Percentiles rank a stretch among this genome's conserved stretches.
phyloP scores from a whole-genome alignment of 2,329 filamentous ascomycete species.

The Hypoxylon rubiginosum region DNA sequence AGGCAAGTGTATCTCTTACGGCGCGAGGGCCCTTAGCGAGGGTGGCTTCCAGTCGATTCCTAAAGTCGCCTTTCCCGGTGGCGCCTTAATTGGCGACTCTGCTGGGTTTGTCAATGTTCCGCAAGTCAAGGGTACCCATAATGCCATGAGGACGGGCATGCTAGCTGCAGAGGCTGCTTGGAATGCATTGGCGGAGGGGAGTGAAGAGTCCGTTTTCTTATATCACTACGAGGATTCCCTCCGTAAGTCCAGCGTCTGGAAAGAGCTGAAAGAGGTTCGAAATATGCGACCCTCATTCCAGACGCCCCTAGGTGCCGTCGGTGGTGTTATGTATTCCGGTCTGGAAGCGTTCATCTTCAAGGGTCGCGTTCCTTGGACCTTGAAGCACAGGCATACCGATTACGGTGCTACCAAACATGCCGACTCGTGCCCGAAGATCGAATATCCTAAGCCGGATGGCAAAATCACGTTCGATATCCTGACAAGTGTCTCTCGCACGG shows the following conservation, averaged over 20 bases:
- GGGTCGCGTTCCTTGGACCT: slow-evolving; percentile 89
- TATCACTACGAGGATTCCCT: slow-evolving; percentile 94
- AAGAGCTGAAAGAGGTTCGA: slow-evolving; percentile 92
- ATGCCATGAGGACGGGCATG: slow-evolving; percentile 98
- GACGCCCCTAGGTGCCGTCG: slow-evolving; percentile 85
- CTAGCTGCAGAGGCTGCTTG: slow-evolving; percentile 92
- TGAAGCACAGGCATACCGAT: slow-evolving; percentile 86
- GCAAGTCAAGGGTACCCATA: slow-evolving; percentile 98
- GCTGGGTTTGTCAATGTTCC: slow-evolving; percentile 97
- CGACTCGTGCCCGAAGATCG: slow-evolving; percentile 86
- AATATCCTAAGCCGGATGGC: slow-evolving; percentile 96
- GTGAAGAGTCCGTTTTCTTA: slow-evolving; percentile 83
- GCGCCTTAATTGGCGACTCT: slow-evolving; percentile 94
- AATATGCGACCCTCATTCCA: slow-evolving; percentile 99
- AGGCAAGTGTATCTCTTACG: slow-evolving; percentile 97
- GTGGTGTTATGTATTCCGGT: slow-evolving; percentile 92
- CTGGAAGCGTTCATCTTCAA: slow-evolving; percentile 90
- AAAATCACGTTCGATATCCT: slow-evolving; percentile 96
- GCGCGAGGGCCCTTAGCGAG: slow-evolving; percentile 90
- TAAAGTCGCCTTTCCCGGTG: slow-evolving; percentile 95
- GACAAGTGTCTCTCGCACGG: slow-evolving; percentile 93
- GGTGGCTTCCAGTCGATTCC: slow-evolving; percentile 98
- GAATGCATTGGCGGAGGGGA: slow-evolving; percentile 73
- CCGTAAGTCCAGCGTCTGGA: slow-evolving; percentile 89
- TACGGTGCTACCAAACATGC: slow-evolving; percentile 83